A percentile compares a stretch with the other conserved stretches of the same genome.
Evolutionary conservation across 441 rosid species (phyloP).

Genomic region (Rhodomyrtus psidioides): DNA sequence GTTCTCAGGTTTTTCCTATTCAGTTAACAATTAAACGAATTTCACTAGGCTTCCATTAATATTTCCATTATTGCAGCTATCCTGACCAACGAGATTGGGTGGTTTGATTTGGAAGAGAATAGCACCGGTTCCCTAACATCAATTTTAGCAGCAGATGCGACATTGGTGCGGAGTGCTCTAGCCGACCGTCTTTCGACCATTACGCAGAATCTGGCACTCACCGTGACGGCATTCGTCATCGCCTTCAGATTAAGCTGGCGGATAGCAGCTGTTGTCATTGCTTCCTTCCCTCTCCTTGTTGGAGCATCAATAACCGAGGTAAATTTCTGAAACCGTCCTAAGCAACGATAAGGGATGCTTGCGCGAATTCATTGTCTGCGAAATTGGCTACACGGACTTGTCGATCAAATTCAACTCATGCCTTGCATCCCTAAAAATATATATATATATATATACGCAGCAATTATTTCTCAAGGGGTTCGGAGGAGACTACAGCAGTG

Average conservation of each 20-base stretch:
- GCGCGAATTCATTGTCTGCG: neutral
- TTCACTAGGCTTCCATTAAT: neutral
- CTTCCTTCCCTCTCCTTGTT: constrained; percentile 70
- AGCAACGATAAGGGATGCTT: neutral
- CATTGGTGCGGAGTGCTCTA: constrained; percentile 61
- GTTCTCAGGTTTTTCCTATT: constrained; percentile 50
- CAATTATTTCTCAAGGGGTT: constrained; percentile 89
- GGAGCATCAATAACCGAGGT: constrained; percentile 79
- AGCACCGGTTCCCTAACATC: constrained; percentile 60
- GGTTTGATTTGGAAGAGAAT: constrained; percentile 81
- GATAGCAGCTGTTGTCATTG: constrained; percentile 60
- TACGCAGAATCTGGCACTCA: constrained; percentile 66
- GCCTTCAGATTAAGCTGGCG: constrained; percentile 76
- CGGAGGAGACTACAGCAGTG: constrained; percentile 62
- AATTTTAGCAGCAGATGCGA: constrained; percentile 73
- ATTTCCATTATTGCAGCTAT: constrained; percentile 36
- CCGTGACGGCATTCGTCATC: constrained; percentile 60
- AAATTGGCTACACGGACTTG: neutral
- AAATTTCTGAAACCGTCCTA: constrained; percentile 1
- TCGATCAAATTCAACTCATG: neutral
- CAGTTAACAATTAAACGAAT: neutral
- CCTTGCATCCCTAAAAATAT: neutral
- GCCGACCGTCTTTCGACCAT: constrained; percentile 80
- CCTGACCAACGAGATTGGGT: constrained; percentile 65
- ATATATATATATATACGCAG: no score